phyloP scores from a whole-genome alignment of 1,284 basidiomycete genomes.

The Cerrena zonata region DNA sequence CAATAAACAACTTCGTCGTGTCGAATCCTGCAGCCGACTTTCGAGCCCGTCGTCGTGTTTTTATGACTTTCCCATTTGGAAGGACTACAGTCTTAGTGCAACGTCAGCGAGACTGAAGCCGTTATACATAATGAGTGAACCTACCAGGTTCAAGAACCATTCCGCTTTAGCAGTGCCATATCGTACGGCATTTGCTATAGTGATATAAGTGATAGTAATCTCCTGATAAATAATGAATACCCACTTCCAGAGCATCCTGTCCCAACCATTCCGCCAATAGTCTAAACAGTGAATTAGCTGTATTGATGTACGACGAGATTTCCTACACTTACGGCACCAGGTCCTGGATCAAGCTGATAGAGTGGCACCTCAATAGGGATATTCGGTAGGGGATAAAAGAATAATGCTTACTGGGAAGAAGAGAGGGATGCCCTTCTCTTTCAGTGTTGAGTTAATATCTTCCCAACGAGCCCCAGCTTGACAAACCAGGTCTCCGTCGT shows the following conservation, averaged over 20 bases:
- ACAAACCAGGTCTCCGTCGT: conserved; percentile 68
- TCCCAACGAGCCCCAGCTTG: conserved; percentile 86
- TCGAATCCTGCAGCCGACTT: conserved; percentile 78
- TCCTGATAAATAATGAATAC: conserved; percentile 18
- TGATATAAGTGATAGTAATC: background rate
- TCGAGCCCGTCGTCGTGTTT: conserved; percentile 65
- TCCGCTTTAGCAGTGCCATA: conserved; percentile 75
- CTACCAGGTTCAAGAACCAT: conserved; percentile 62
- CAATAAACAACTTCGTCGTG: conserved; percentile 75
- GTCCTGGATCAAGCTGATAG: conserved; percentile 45
- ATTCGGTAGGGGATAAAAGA: background rate
- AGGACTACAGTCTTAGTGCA: conserved; percentile 63
- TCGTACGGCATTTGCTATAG: conserved; percentile 71
- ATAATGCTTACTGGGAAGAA: conserved; percentile 58
- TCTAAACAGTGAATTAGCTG: conserved; percentile 26
- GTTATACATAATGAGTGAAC: conserved; percentile 15
- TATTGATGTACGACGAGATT: background rate
- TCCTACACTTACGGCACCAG: conserved; percentile 39
- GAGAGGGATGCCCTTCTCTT: conserved; percentile 59
- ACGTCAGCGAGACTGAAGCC: background rate
- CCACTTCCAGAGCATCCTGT: conserved; percentile 53
- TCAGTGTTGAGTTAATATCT: conserved; percentile 74
- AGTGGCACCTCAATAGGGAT: background rate
- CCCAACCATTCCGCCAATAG: conserved; percentile 53
- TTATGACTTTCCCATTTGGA: conserved; percentile 74